phyloP scores from a whole-genome alignment of 306 rosid species.

The Prunus davidiana region DNA sequence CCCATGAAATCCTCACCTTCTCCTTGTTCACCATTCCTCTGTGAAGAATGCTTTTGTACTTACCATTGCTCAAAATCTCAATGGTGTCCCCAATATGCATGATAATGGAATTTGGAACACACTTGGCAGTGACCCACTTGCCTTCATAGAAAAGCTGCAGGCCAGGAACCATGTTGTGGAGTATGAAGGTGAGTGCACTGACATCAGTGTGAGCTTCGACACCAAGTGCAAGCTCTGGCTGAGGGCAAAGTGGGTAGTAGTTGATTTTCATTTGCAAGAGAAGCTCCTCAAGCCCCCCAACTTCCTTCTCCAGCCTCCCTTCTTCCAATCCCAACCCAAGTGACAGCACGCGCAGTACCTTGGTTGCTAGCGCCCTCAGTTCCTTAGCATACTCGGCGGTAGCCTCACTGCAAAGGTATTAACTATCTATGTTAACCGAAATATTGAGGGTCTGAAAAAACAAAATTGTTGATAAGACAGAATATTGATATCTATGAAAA shows the following conservation, averaged over 20 bases:
- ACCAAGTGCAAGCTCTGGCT: conserved; percentile 81
- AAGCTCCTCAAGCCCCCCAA: conserved; percentile 77
- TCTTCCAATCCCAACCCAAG: conserved; percentile 68
- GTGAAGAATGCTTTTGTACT: conserved; percentile 80
- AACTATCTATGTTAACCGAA: neutral
- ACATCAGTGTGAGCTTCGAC: conserved; percentile 89
- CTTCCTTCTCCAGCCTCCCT: conserved; percentile 73
- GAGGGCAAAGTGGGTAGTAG: conserved; percentile 84
- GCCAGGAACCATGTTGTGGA: conserved; percentile 94
- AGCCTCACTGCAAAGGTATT: conserved; percentile 39
- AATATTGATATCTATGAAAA: neutral
- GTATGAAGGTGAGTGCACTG: conserved; percentile 74
- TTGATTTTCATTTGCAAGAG: conserved; percentile 79
- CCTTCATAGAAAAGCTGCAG: conserved; percentile 65
- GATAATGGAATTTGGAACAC: conserved; percentile 68
- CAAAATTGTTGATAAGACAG: neutral
- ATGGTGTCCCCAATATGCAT: conserved; percentile 89
- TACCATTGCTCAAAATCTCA: conserved; percentile 78
- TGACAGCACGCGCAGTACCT: conserved; percentile 46
- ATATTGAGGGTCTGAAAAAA: too few relatives aligned
- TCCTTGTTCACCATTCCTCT: conserved; percentile 82
- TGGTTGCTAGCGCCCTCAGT: conserved; percentile 56
- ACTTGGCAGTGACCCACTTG: conserved; percentile 75
- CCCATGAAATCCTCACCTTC: conserved; percentile 88
- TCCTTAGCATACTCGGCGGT: conserved; percentile 63